Conservation (phyloP, 148 eudicot genomes). For the Silene uniflora region DNA sequence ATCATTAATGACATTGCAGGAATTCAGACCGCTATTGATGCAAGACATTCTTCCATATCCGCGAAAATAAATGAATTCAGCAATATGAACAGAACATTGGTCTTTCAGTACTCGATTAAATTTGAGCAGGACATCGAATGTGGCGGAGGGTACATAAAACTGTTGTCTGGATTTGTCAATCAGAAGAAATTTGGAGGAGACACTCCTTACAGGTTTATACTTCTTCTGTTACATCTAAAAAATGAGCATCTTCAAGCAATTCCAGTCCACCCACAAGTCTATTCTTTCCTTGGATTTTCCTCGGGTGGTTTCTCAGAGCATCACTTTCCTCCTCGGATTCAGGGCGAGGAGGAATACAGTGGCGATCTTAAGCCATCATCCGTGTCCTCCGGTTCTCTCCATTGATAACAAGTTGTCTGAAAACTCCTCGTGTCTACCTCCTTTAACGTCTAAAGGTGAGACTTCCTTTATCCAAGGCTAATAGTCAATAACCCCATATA, state of each 20-base stretch:
- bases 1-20: conserved; percentile 34
- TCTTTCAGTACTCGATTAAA: conserved; percentile 69
- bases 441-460: conserved; percentile 35
- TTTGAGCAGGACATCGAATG: conserved; percentile 84
- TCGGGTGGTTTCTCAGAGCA: conserved; percentile 77
- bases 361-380: conserved; percentile 90
- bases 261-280: conserved; percentile 44
- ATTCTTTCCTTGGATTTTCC: conserved; percentile 50
- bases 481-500: too few relatives aligned
- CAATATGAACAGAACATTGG: conserved; percentile 72
- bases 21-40: conserved; percentile 71
- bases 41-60: conserved; percentile 71
- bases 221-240: background rate
- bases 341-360: conserved; percentile 91
- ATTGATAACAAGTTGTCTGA: conserved; percentile 35
- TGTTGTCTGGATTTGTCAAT: conserved; percentile 67
- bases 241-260: conserved; percentile 42
- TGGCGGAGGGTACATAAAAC: conserved; percentile 84
- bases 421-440: conserved; percentile 18
- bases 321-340: conserved; percentile 80
- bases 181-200: conserved; percentile 92
- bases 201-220: conserved; percentile 76
- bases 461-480: background rate
- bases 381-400: conserved; percentile 93
- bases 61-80: conserved; percentile 73